phyloP scores from a whole-genome alignment of 352 stramenopile genomes.

The Pythium diclinum region DNA sequence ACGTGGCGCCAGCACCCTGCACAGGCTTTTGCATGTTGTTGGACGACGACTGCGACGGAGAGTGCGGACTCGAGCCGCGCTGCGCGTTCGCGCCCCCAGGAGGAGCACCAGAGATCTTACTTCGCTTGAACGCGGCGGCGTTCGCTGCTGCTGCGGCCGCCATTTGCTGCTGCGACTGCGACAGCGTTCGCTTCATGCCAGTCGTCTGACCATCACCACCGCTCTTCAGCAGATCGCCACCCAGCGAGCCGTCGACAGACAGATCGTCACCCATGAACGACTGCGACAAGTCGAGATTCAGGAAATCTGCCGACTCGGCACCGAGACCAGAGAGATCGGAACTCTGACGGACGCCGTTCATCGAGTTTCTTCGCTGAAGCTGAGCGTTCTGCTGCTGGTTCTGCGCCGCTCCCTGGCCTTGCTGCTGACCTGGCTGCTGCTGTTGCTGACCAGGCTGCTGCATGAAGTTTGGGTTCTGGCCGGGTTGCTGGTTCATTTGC shows the following conservation, averaged over 20 bases:
- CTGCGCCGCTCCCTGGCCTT: constrained; percentile 28
- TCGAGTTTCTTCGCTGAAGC: constrained; percentile 38
- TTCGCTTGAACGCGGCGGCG: constrained; percentile 77
- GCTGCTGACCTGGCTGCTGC: constrained; percentile 41
- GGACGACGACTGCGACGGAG: constrained; percentile 42
- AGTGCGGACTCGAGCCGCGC: constrained; percentile 43
- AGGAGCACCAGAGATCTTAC: constrained; percentile 48
- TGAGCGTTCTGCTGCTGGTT: constrained; percentile 30
- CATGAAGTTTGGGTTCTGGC: constrained; percentile 60
- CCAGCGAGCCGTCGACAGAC: constrained; percentile 21
- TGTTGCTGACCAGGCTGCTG: constrained; percentile 50
- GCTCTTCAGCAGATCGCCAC: constrained; percentile 36
- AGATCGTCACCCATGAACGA: constrained; percentile 70
- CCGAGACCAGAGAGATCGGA: constrained; percentile 47
- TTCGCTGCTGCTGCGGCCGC: constrained; percentile 58
- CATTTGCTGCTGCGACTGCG: constrained; percentile 82
- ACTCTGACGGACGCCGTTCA: constrained; percentile 49
- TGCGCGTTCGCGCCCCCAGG: constrained; percentile 19
- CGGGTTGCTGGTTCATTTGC: constrained; percentile 46
- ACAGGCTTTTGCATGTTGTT: constrained; percentile 71
- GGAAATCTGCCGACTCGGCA: constrained; percentile 68
- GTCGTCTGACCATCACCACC: constrained; percentile 34
- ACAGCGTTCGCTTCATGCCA: constrained; percentile 67
- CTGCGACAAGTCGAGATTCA: constrained; percentile 76
- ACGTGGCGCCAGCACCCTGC: constrained; percentile 54